phyloP scores from a whole-genome alignment of 208 protist genomes.

The Trypanosoma congolense region DNA sequence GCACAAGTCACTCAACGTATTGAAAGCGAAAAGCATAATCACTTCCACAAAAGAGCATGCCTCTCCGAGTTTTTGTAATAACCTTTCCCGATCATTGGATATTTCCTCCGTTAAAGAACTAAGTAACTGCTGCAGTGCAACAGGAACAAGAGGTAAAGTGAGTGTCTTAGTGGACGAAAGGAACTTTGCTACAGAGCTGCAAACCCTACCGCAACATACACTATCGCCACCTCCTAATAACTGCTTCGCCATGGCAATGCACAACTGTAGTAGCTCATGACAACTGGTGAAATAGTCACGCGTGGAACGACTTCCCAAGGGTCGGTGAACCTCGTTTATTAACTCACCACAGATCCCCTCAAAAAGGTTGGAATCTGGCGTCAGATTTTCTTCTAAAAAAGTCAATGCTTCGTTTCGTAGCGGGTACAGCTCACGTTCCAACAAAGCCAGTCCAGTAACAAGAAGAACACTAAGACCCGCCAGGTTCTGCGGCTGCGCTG shows the following conservation, averaged over 20 bases:
- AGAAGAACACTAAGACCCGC: slow-evolving; percentile 22
- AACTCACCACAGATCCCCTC: slow-evolving; percentile 6
- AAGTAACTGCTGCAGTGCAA: slow-evolving; percentile 31
- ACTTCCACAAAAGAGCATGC: slow-evolving; percentile 40
- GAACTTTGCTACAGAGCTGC: slow-evolving; percentile 29
- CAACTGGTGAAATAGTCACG: slow-evolving; percentile 45
- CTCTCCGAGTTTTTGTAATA: slow-evolving; percentile 29
- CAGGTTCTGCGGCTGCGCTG: slow-evolving; percentile 1
- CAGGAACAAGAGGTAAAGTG: slow-evolving; percentile 54
- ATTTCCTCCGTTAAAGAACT: slow-evolving; percentile 38
- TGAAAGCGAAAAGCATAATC: slow-evolving; percentile 56
- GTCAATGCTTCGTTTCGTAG: slow-evolving; percentile 38
- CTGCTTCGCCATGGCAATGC: slow-evolving; percentile 12
- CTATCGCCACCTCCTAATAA: slow-evolving; percentile 17
- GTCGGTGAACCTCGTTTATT: not conserved
- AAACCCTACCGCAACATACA: slow-evolving; percentile 22
- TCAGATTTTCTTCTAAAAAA: slow-evolving; percentile 40
- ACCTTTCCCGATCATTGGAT: slow-evolving; percentile 15
- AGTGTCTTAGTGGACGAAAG: slow-evolving; percentile 43
- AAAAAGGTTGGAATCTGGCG: slow-evolving; percentile 58
- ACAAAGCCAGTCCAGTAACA: slow-evolving; percentile 25
- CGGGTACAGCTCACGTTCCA: slow-evolving; percentile 39
- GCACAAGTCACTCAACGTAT: slow-evolving; percentile 7
- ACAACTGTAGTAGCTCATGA: slow-evolving; percentile 18
- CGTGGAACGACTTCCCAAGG: slow-evolving; percentile 41